These are phyloP conservation scores for Margaritispora aquatica DNA, from an alignment of 495 filamentous ascomycete species.

Conservation along the genomic window DNA sequence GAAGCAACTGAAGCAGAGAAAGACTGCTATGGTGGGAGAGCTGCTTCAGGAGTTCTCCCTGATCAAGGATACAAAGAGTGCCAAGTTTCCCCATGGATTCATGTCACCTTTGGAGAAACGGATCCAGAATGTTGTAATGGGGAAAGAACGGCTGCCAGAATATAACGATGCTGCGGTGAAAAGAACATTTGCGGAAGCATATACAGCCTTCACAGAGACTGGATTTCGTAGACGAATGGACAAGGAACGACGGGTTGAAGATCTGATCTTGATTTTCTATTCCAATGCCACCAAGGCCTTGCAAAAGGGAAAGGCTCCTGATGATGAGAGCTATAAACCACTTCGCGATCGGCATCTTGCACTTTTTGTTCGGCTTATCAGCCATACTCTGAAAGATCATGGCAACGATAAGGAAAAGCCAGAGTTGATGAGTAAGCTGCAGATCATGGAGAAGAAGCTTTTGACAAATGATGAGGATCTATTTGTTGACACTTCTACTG, in stretches of 20 bases:
- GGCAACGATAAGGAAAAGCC: conserved; percentile 68
- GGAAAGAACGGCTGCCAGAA: conserved; percentile 64
- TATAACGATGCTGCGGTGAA: conserved; percentile 72
- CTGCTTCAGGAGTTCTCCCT: conserved; percentile 72
- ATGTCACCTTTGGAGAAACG: conserved; percentile 70
- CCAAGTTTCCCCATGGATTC: conserved; percentile 74
- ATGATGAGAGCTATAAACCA: conserved; percentile 88
- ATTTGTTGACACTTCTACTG: conserved; percentile 33
- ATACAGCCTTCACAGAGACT: conserved; percentile 75
- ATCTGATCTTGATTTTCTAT: conserved; percentile 81
- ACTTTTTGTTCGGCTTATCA: conserved; percentile 85
- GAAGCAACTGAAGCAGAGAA: conserved; percentile 53
- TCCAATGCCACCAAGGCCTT: conserved; percentile 89
- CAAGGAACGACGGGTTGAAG: conserved; percentile 90
- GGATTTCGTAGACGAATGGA: conserved; percentile 82
- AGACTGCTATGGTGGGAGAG: conserved; percentile 62
- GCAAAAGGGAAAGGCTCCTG: conserved; percentile 67
- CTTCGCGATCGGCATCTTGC: conserved; percentile 94
- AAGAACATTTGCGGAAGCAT: conserved; percentile 73
- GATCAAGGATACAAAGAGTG: conserved; percentile 62
- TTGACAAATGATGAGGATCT: conserved; percentile 93
- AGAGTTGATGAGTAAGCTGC: conserved; percentile 72
- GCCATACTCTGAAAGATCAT: conserved; percentile 68
- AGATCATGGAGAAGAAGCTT: conserved; percentile 85
- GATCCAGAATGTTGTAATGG: conserved; percentile 72